Base-by-base conservation (phyloP, 495 filamentous ascomycete genomes). In the Talaromyces stipitatus region DNA sequence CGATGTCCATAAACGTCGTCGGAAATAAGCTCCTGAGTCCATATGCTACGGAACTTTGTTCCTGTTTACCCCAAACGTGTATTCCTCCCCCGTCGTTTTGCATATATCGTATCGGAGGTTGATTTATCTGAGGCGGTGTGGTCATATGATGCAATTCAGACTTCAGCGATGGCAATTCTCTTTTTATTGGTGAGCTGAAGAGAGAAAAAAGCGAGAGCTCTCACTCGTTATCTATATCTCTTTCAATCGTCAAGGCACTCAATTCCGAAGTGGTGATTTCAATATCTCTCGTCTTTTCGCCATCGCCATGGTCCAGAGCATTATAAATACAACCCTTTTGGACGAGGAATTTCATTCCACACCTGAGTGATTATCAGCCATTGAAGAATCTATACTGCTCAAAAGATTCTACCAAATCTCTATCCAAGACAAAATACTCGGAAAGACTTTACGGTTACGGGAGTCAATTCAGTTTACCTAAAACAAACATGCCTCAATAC, bases 401-500 rank as follows among this genome's bases (percentile, higher is more conserved):
- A 46, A 22, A 47, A 1, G 24, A n/a, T 24, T 10, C 43, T 47
- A 16, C 33, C 9, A 47, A 47, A 16, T 23, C 9, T 7, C 43
- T 0, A n/a, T n/a, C n/a, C 43, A 23, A 47, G 23, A 23, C 43
- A n/a, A n/a, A n/a, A n/a, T n/a, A n/a, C 12, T 23, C 10, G 1
- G 2, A 4, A 47, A 47, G 20, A 14, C 23, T 47, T 47, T 4
- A 11, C 9, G n/a, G n/a, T n/a, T n/a, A n/a, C n/a, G n/a, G n/a
- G n/a, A 45, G 16, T 45, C 7, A 45, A 45, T 45, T 10, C 38
- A 45, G 16, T 4, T 45, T 18, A 9, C 16, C 12, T 2, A 46
- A 3, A 46, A 51, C 5, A 51, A 51, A 27, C 27, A 72, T 72
- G 69, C 65, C 66, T 41, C 52, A 29, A 14, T 71, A 58, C 56